These are phyloP conservation scores for Alternaria triticimaculans DNA, from an alignment of 2,329 filamentous ascomycete genomes.

Conservation along the genomic window DNA sequence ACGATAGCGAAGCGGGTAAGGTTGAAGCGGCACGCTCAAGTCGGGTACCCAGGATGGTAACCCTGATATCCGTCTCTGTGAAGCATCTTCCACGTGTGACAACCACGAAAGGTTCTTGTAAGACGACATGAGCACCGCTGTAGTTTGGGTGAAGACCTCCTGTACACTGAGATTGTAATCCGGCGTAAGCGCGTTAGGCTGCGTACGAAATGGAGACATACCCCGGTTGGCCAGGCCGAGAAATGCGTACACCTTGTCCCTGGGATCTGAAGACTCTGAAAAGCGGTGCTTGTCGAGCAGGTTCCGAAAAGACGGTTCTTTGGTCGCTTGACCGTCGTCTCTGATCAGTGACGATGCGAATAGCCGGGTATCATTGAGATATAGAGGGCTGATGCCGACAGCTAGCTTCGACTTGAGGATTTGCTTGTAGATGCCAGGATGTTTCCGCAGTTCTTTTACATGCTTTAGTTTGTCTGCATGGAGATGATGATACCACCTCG, in stretches of 20 bases:
- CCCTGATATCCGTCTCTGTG: slow-evolving; percentile 14
- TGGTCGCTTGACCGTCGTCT: neutral
- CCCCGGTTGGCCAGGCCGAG: slow-evolving; percentile 28
- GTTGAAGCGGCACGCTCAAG: slow-evolving; percentile 28
- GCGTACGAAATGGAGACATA: slow-evolving; percentile 26
- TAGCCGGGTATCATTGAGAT: slow-evolving; percentile 29
- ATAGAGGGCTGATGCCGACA: slow-evolving; percentile 30
- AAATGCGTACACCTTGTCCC: slow-evolving; percentile 41
- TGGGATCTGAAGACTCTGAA: slow-evolving; percentile 32
- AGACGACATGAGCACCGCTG: slow-evolving; percentile 22
- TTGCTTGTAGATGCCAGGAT: slow-evolving; percentile 30
- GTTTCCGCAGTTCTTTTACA: slow-evolving; percentile 15
- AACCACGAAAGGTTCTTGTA: slow-evolving; percentile 28
- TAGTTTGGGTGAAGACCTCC: slow-evolving; percentile 26
- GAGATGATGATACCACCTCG: slow-evolving; percentile 37
- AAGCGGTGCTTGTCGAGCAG: slow-evolving; percentile 34
- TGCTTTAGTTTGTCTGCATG: slow-evolving; percentile 34
- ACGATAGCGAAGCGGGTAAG: slow-evolving; percentile 33
- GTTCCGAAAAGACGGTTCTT: slow-evolving; percentile 21
- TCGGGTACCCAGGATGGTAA: slow-evolving; percentile 40
- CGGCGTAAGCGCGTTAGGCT: slow-evolving; percentile 21
- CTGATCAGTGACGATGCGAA: slow-evolving; percentile 10
- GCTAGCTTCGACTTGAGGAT: slow-evolving; percentile 23
- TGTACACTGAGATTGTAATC: slow-evolving; percentile 32
- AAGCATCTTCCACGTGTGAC: slow-evolving; percentile 33